phyloP scores from a whole-genome alignment of 2,329 filamentous ascomycete genomes.

The Sphaerulina musiva region DNA sequence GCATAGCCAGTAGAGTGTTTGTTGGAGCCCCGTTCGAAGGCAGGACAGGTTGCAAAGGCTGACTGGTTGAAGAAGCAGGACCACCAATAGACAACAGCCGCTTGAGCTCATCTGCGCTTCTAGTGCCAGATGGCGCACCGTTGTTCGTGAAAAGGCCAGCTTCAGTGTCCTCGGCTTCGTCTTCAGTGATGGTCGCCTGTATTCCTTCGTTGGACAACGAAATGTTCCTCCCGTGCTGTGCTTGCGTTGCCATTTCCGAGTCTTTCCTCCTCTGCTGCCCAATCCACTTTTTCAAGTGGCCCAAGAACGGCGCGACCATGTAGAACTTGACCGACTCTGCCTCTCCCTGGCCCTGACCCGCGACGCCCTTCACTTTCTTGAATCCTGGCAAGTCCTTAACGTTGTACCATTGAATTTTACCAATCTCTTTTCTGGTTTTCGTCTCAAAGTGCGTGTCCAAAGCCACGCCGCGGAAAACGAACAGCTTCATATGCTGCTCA shows the following conservation, averaged over 20 bases:
- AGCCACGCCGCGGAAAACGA: slow-evolving; percentile 82
- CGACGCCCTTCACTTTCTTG: slow-evolving; percentile 61
- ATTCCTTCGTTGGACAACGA: slow-evolving; percentile 12
- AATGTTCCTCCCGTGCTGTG: slow-evolving; percentile 14
- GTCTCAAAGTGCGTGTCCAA: slow-evolving; percentile 84
- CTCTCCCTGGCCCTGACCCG: slow-evolving; percentile 52
- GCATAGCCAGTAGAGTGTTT: slow-evolving; percentile 51
- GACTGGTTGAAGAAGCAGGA: slow-evolving; percentile 16
- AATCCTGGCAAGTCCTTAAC: slow-evolving; percentile 80
- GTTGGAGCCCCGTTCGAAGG: slow-evolving; percentile 29
- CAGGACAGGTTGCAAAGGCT: slow-evolving; percentile 27
- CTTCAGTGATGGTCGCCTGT: slow-evolving; percentile 17
- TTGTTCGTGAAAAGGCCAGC: slow-evolving; percentile 13
- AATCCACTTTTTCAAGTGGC: slow-evolving; percentile 83
- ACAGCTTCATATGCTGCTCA: slow-evolving; percentile 87
- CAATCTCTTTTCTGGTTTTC: slow-evolving; percentile 91
- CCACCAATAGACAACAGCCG: slow-evolving; percentile 41
- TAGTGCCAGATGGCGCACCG: slow-evolving; percentile 14
- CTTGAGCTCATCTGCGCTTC: slow-evolving; percentile 43
- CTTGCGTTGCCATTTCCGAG: slow-evolving; percentile 8
- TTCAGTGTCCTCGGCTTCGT: slow-evolving; percentile 18
- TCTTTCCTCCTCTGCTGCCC: slow-evolving; percentile 73
- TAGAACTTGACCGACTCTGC: slow-evolving; percentile 83
- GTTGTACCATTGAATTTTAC: slow-evolving; percentile 92
- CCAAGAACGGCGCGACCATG: slow-evolving; percentile 92